Conservation (phyloP, 225 moss, liverwort and hornwort species). For the Marchantia polymorpha region DNA sequence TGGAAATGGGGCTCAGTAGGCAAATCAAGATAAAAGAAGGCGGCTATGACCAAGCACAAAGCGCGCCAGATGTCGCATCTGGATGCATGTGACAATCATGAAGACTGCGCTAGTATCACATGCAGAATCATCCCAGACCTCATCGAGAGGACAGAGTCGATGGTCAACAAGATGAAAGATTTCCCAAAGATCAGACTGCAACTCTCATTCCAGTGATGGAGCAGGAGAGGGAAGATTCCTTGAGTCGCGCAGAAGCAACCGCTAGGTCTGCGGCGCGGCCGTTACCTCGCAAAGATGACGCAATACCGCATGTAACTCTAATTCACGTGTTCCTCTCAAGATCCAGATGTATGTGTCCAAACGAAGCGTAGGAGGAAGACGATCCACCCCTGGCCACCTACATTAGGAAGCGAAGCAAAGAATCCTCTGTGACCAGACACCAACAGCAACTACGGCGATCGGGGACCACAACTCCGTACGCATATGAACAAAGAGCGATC, state of each 20-base stretch:
- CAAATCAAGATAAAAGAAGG: too few species aligned
- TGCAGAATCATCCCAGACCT: too few species aligned
- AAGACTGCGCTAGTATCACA: too few species aligned
- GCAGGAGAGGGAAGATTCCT: background rate
- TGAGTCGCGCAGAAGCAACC: background rate
- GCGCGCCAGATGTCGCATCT: too few species aligned
- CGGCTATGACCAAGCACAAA: too few species aligned
- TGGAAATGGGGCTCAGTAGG: too few species aligned
- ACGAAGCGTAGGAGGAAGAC: background rate
- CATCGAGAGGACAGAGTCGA: too few species aligned
- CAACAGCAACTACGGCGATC: background rate
- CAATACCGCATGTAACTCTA: background rate
- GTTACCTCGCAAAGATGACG: background rate
- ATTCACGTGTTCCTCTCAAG: background rate
- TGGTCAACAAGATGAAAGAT: too few species aligned
- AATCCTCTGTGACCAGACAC: background rate
- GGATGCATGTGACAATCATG: too few species aligned
- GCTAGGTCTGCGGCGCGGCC: background rate
- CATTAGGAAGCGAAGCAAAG: background rate
- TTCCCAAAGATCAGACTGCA: too few species aligned
- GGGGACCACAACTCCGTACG: background rate
- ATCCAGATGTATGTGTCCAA: background rate
- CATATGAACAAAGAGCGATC: background rate
- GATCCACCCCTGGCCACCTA: background rate
- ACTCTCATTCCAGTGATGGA: too few species aligned